A percentile compares a stretch with the other conserved stretches of the same genome.
phyloP scores from a whole-genome alignment of 1,139 yeast species.

The Diutina rugosa region DNA sequence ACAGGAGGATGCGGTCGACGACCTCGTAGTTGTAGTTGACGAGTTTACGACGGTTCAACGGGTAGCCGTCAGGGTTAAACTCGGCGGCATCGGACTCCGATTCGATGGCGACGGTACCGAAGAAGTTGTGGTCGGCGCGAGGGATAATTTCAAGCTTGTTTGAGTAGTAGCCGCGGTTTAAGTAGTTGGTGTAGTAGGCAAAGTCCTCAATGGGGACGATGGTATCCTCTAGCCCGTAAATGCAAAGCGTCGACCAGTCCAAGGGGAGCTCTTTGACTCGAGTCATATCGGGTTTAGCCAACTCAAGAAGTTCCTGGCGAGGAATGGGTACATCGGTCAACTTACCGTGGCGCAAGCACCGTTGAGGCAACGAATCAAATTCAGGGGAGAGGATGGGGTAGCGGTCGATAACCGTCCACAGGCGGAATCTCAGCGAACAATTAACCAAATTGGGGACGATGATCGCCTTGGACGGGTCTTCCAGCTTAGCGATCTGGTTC shows the following conservation, averaged over 20 bases:
- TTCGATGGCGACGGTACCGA: constrained; percentile 30
- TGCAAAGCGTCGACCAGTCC: constrained; percentile 43
- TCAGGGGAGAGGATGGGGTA: constrained; percentile 12
- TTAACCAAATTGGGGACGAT: constrained; percentile 56
- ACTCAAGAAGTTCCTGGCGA: constrained; percentile 36
- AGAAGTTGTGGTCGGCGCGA: constrained; percentile 73
- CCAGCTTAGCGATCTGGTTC: constrained; percentile 14
- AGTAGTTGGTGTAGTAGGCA: constrained; percentile 40
- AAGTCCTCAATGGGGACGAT: constrained; percentile 58
- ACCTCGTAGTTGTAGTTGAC: constrained; percentile 52
- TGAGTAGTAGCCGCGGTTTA: constrained; percentile 34
- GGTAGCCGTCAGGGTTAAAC: constrained; percentile 25
- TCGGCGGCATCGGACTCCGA: constrained; percentile 17
- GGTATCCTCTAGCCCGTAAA: constrained; percentile 60
- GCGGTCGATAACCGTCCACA: constrained; percentile 23
- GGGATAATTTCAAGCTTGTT: constrained; percentile 49
- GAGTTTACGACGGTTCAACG: constrained; percentile 26
- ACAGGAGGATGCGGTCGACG: constrained; percentile 36
- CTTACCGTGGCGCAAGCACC: constrained; percentile 38
- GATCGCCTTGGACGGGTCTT: constrained; percentile 9
- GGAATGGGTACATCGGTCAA: constrained; percentile 27
- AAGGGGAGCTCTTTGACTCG: constrained; percentile 28
- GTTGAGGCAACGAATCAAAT: constrained; percentile 15
- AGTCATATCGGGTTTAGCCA: constrained; percentile 38
- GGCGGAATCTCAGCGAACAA: constrained; percentile 52